Evolutionary conservation across 2,329 filamentous ascomycete genomes (phyloP).

Genomic region (Hypoxylon sp.): DNA sequence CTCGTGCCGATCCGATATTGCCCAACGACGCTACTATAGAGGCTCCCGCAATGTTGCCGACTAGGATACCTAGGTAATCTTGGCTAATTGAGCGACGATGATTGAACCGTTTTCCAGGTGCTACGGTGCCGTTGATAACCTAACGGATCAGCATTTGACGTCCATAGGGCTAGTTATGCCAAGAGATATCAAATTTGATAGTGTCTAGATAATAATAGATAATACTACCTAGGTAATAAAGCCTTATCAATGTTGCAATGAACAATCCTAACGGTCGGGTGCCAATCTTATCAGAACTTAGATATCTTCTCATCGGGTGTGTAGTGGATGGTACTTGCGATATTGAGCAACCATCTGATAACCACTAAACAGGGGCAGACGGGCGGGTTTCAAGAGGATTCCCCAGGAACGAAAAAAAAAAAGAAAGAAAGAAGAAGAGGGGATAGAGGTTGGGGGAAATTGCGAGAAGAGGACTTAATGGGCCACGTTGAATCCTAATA

Average conservation of each 20-base stretch:
- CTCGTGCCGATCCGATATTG: conserved; percentile 11
- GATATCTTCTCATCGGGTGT: conserved; percentile 8
- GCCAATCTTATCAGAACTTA: not conserved
- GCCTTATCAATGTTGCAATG: conserved; percentile 21
- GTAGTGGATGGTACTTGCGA: not conserved
- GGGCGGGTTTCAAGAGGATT: conserved; percentile 5
- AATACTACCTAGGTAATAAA: no score
- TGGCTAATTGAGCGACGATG: conserved; percentile 26
- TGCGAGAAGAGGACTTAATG: not conserved
- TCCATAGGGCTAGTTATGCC: conserved; percentile 28
- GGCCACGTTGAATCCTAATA: conserved; percentile 1
- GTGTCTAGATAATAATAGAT: conserved; percentile 16
- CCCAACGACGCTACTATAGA: not conserved
- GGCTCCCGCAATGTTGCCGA: not conserved
- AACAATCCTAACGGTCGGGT: conserved; percentile 3
- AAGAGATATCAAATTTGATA: conserved; percentile 35
- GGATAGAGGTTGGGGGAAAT: not conserved
- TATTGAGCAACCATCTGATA: conserved; percentile 17
- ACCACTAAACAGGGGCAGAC: not conserved
- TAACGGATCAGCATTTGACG: conserved; percentile 19
- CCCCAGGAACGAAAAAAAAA: not conserved
- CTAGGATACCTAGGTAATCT: conserved; percentile 25
- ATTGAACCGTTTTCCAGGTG: conserved; percentile 15
- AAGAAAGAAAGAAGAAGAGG: no score
- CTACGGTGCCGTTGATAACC: conserved; percentile 25